Conservation (phyloP, 2,329 filamentous ascomycete genomes). For the Ceratocystiopsis sp. region DNA sequence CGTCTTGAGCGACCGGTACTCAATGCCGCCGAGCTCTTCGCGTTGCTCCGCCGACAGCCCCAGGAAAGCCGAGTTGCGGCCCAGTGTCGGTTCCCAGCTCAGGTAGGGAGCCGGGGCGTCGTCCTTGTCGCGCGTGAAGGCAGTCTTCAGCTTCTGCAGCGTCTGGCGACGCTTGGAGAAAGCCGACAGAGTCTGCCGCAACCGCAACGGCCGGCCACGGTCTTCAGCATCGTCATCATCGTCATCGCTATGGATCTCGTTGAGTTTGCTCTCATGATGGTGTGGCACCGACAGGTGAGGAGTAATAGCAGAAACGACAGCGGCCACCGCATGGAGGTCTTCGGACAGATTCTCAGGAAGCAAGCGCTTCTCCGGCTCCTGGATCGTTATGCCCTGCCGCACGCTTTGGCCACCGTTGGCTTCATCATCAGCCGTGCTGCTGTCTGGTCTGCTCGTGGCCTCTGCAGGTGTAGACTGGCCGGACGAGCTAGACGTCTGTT, state of each 20-base stretch:
- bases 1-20: constrained; percentile 83
- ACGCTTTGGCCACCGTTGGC: too few species aligned
- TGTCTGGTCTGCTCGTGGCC: background rate
- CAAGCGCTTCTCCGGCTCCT: constrained; percentile 37
- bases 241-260: background rate
- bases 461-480: too few species aligned
- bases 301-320: too few species aligned
- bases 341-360: constrained; percentile 25
- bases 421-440: constrained; percentile 10
- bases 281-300: too few species aligned
- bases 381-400: constrained; percentile 44
- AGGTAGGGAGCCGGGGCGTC: constrained; percentile 62
- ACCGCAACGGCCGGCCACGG: constrained; percentile 14
- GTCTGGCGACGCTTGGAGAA: constrained; percentile 28
- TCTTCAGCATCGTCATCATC: constrained; percentile 17
- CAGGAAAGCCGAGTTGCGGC: constrained; percentile 82
- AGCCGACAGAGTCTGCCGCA: constrained; percentile 8
- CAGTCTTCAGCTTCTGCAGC: constrained; percentile 40
- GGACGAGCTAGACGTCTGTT: too few species aligned
- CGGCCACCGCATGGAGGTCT: constrained; percentile 22
- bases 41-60: constrained; percentile 79
- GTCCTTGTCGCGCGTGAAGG: constrained; percentile 34
- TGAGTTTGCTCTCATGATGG: constrained; percentile 17
- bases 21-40: constrained; percentile 89
- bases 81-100: constrained; percentile 84